phyloP scores from a whole-genome alignment of 495 filamentous ascomycete species.

The Terfezia claveryi region DNA sequence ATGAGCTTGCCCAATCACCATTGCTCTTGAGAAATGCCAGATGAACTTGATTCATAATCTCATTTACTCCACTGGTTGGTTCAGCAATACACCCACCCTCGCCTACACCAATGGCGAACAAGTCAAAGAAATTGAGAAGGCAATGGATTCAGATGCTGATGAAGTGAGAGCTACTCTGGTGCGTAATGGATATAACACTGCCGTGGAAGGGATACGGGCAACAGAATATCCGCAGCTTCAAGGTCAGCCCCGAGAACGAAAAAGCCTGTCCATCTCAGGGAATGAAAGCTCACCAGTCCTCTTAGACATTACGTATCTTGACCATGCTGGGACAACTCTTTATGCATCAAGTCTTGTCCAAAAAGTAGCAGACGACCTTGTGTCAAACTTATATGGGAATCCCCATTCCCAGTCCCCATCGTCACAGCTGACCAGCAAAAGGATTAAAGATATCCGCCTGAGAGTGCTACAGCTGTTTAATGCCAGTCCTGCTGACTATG shows the following conservation, averaged over 20 bases:
- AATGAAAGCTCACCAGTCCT: slow-evolving; percentile 2
- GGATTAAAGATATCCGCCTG: slow-evolving; percentile 56
- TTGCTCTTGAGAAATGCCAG: too few relatives aligned
- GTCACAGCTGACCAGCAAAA: slow-evolving; percentile 49
- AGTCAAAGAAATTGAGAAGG: neutral
- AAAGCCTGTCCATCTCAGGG: neutral
- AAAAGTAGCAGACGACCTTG: slow-evolving; percentile 51
- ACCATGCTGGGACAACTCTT: slow-evolving; percentile 76
- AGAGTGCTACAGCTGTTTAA: slow-evolving; percentile 58
- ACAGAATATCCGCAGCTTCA: slow-evolving; percentile 68
- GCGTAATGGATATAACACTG: slow-evolving; percentile 33
- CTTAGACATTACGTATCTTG: slow-evolving; percentile 61
- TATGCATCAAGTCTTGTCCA: slow-evolving; percentile 68
- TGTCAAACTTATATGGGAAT: slow-evolving; percentile 63
- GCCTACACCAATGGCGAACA: neutral
- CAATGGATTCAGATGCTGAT: neutral
- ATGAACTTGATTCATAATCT: neutral
- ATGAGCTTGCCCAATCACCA: too few relatives aligned
- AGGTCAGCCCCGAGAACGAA: slow-evolving; percentile 27
- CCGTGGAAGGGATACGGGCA: slow-evolving; percentile 44
- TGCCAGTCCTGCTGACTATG: slow-evolving; percentile 62
- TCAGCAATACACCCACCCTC: neutral
- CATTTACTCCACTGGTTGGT: neutral
- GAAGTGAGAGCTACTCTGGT: neutral
- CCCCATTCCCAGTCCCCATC: slow-evolving; percentile 72